Evolutionary conservation across 768 basidiomycete genomes (phyloP), one percentile per base, ranked within the genome.

Genomic region (Thelephora aurantiotincta): DNA sequence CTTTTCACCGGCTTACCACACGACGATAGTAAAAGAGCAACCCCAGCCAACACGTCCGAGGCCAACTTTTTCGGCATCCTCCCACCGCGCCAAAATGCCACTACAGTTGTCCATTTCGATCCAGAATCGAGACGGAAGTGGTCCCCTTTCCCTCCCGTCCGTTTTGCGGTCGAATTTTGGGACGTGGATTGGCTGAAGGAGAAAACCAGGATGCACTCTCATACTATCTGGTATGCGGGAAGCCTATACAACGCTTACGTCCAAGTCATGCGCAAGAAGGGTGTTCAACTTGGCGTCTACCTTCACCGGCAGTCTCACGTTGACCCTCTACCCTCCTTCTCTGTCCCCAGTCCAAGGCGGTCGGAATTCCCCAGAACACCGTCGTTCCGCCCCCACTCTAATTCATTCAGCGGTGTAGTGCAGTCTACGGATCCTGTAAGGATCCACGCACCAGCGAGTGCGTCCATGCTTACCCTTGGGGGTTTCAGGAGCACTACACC

Each of bases 141-240:
- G 80, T 73, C 80, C 0, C 68, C 74, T n/a, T 76, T 78, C 57
- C 79, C 83, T 41, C 92, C 92, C 0, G 85, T 72, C 63, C 75
- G 91, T 18, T 89, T 94, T 58, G 76, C 77, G 7, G 86, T 90
- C 45, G 91, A 94, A 62, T 94, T 94, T 59, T 93, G 86, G 82
- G 82, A 84, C 56, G 72, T 90, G 16, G 81, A 85, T 51, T 64
- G 70, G 33, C 70, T 96, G 35, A 82, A 80, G 49, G 91, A 94
- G 65, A 94, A 92, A 64, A 77, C 78, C 45, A 71, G 89, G 13
- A 62, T 87, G 45, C 80, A 93, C 60, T 88, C 85, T 6, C 77
- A 80, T 47, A 96, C 91, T 2, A 72, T 93, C 46, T 92, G 87
- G 77, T 87, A 91, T 58, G 90, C 84, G 2, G 92, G 92, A 7